These are phyloP conservation scores for Penicillium sp. DNA, from an alignment of 2,329 filamentous ascomycete species.

Conservation along the genomic window DNA sequence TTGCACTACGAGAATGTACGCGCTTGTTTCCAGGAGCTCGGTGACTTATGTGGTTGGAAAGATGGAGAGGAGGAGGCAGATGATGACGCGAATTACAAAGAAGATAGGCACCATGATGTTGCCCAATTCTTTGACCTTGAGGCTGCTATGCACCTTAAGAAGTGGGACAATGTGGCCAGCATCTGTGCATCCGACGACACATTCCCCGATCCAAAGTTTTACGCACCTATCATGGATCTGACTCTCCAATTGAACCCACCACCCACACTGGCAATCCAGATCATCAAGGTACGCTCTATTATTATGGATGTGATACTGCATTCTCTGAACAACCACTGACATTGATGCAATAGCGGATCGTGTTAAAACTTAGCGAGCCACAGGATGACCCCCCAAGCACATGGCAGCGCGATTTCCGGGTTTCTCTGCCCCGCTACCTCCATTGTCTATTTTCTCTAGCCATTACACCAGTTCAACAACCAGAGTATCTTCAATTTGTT, in stretches of 20 bases:
- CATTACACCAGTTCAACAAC: background rate
- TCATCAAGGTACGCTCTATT: constrained; percentile 2
- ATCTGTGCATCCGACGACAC: background rate
- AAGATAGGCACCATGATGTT: background rate
- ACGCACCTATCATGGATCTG: background rate
- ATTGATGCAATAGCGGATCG: background rate
- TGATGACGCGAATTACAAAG: background rate
- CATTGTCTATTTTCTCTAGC: constrained; percentile 2
- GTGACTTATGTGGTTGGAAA: background rate
- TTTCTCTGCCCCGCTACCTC: constrained; percentile 1
- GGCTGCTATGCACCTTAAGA: background rate
- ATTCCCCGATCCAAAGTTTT: background rate
- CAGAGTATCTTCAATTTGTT: background rate
- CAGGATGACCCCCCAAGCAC: background rate
- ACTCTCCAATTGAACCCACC: background rate
- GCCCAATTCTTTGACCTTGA: constrained; percentile 6
- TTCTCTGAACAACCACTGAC: background rate
- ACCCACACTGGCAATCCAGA: background rate
- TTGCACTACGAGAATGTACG: background rate
- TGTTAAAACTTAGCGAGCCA: background rate
- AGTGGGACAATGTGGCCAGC: background rate
- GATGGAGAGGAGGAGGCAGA: background rate
- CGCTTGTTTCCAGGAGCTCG: background rate
- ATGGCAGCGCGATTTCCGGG: background rate
- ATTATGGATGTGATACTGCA: background rate